Conservation (phyloP, 1,139 yeast genomes). For the Sugiyamaella pinicola region DNA sequence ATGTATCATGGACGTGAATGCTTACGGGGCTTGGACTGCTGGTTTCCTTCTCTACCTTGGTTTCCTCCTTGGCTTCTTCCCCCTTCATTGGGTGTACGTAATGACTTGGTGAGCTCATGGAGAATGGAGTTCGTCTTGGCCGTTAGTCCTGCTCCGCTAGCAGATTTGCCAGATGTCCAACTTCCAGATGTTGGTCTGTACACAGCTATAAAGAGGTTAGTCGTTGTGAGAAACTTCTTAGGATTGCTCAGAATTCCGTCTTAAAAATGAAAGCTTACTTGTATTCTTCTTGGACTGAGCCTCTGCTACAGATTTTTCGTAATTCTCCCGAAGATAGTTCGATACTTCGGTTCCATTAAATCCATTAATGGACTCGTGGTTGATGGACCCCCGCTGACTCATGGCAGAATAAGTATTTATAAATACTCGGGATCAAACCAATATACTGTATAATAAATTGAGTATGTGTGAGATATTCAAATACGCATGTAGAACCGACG, state of each 20-base stretch:
- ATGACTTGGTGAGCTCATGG: slow-evolving; percentile 27
- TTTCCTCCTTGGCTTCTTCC: slow-evolving; percentile 11
- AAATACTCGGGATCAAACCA: neutral
- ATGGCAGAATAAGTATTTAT: neutral
- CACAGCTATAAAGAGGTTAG: slow-evolving; percentile 22
- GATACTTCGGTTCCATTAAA: slow-evolving; percentile 36
- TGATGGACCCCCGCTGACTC: slow-evolving; percentile 14
- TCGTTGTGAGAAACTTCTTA: neutral
- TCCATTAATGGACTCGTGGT: slow-evolving; percentile 32
- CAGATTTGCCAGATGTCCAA: slow-evolving; percentile 31
- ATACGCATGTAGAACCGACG: neutral
- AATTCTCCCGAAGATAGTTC: slow-evolving; percentile 29
- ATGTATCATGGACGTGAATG: slow-evolving; percentile 13
- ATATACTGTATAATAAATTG: no score
- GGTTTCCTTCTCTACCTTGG: slow-evolving; percentile 6
- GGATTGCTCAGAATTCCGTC: neutral
- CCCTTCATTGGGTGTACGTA: slow-evolving; percentile 13
- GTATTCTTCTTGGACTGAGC: slow-evolving; percentile 19
- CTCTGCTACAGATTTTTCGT: slow-evolving; percentile 25
- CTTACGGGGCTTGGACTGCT: slow-evolving; percentile 14
- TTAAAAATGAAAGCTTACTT: slow-evolving; percentile 12
- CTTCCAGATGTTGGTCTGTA: slow-evolving; percentile 35
- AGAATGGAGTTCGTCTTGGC: slow-evolving; percentile 28
- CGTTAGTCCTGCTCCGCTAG: slow-evolving; percentile 19
- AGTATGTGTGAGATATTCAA: no score